Conservation (phyloP, 768 basidiomycete species). For the Suillus subaureus region DNA sequence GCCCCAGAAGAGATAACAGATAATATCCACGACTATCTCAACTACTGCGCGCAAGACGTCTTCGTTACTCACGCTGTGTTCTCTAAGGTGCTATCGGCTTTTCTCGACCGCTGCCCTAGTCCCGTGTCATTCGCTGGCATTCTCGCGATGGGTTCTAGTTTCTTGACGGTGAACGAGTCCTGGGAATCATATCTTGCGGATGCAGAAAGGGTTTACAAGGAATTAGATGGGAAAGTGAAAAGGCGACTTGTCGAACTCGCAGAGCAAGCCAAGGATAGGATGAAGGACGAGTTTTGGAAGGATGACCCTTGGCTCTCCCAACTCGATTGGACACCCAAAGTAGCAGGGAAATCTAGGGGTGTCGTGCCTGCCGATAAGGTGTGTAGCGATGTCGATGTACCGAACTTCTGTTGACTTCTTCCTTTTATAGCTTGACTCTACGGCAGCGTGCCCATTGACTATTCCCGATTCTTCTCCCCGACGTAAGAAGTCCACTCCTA, state of each 20-base stretch:
- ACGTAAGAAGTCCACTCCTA: conserved; percentile 32
- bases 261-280: conserved; percentile 51
- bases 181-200: conserved; percentile 84
- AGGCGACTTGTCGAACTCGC: conserved; percentile 69
- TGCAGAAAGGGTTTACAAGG: conserved; percentile 76
- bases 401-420: conserved; percentile 13
- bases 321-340: conserved; percentile 94
- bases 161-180: conserved; percentile 85
- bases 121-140: conserved; percentile 93
- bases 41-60: conserved; percentile 88
- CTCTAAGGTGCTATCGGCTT: conserved; percentile 73
- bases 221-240: conserved; percentile 65
- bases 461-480: conserved; percentile 8
- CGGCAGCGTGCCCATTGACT: conserved; percentile 7
- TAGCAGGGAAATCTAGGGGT: conserved; percentile 69
- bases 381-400: neutral
- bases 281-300: conserved; percentile 58
- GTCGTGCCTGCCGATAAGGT: conserved; percentile 39
- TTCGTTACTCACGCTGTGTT: conserved; percentile 83
- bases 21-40: conserved; percentile 71
- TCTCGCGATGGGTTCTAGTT: conserved; percentile 88
- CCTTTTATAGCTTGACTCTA: conserved; percentile 62
- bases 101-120: conserved; percentile 82
- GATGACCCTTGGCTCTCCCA: conserved; percentile 85
- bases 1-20: conserved; percentile 66